A percentile compares a stretch with the other conserved stretches of the same genome.
These are phyloP conservation scores for Cocos nucifera DNA, from an alignment of 176 grass and related monocot genomes.

Conservation along the genomic window DNA sequence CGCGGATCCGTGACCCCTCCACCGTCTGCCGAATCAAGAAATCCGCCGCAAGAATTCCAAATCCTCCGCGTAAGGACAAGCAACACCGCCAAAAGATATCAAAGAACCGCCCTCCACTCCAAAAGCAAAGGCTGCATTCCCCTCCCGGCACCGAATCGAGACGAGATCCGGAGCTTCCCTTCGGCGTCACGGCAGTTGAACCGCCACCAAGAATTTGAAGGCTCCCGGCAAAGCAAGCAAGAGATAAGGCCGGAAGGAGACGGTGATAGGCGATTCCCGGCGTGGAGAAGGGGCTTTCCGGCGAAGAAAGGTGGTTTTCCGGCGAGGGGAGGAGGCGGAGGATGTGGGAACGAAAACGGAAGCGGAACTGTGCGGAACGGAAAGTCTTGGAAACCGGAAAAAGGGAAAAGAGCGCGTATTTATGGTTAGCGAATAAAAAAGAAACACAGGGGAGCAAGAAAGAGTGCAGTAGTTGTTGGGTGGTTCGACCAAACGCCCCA, in stretches of 20 bases:
- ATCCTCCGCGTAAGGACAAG: background rate
- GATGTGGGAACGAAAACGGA: background rate
- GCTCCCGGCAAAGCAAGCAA: background rate
- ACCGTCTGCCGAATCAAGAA: conserved; percentile 13
- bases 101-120: background rate
- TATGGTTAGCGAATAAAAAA: background rate
- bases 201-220: background rate
- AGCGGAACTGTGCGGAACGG: conserved; percentile 15
- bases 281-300: background rate
- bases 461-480: conserved; percentile 29
- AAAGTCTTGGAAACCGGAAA: conserved; percentile 25
- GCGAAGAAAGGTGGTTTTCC: background rate
- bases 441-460: background rate
- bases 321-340: conserved; percentile 7
- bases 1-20: conserved; percentile 17
- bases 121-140: conserved; percentile 8
- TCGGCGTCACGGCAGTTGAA: background rate
- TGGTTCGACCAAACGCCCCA: conserved; percentile 50
- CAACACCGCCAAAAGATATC: background rate
- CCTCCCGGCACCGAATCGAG: background rate
- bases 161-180: background rate
- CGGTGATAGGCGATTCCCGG: background rate
- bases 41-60: background rate
- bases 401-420: conserved; percentile 23
- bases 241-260: conserved; percentile 2